Evolutionary conservation across 1,139 yeast species (phyloP).

Genomic region (Hanseniaspora uvarum): DNA sequence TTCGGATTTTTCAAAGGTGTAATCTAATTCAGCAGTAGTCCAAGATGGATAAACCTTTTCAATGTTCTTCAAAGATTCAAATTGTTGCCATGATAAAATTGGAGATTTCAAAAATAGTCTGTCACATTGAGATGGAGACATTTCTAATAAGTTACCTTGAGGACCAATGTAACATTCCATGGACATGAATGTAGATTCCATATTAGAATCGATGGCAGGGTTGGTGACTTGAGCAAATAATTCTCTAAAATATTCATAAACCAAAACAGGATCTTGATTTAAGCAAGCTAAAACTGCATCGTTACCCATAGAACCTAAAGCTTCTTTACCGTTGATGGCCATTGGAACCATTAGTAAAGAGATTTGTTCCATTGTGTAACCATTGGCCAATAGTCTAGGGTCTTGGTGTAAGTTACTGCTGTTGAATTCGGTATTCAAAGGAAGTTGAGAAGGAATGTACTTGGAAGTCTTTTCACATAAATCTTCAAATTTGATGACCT

Average conservation of each 20-base stretch:
- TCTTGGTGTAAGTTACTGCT: conserved; percentile 54
- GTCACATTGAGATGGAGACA: conserved; percentile 86
- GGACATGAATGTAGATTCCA: conserved; percentile 95
- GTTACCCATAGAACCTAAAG: conserved; percentile 97
- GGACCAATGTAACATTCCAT: conserved; percentile 96
- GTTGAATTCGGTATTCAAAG: conserved; percentile 7
- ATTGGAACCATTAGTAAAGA: conserved; percentile 78
- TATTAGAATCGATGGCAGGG: conserved; percentile 96
- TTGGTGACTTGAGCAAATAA: conserved; percentile 96
- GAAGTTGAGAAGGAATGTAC: conserved; percentile 26
- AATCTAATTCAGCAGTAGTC: conserved; percentile 74
- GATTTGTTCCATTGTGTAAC: conserved; percentile 87
- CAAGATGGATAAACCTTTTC: conserved; percentile 72
- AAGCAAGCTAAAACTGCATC: conserved; percentile 95
- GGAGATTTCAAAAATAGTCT: conserved; percentile 77
- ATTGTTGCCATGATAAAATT: conserved; percentile 61
- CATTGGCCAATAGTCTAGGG: conserved; percentile 75
- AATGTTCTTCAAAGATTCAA: conserved; percentile 62
- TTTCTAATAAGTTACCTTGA: conserved; percentile 88
- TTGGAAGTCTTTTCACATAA: conserved; percentile 40
- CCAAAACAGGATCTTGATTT: conserved; percentile 80
- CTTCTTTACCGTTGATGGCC: conserved; percentile 87
- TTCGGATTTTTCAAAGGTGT: conserved; percentile 73
- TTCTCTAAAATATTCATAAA: conserved; percentile 91
- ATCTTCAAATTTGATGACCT: conserved; percentile 74